Evolutionary conservation across 2,329 filamentous ascomycete species (phyloP).

Genomic region (Huntiella decipiens): DNA sequence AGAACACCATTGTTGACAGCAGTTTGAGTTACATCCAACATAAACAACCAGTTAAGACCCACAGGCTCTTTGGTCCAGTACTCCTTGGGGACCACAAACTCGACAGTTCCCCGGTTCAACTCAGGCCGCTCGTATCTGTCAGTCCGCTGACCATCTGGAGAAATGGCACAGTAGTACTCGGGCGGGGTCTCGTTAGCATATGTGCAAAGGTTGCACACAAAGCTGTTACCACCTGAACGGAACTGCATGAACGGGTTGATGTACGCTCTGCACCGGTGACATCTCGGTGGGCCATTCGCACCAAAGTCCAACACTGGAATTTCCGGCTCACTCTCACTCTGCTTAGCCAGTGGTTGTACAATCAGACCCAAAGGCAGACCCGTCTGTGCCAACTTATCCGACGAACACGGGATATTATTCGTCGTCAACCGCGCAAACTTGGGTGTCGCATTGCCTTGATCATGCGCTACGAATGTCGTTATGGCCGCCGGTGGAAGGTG

Average conservation of each 20-base stretch:
- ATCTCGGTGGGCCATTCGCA: constrained; percentile 73
- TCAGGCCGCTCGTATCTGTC: constrained; percentile 82
- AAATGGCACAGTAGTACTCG: constrained; percentile 87
- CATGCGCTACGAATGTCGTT: constrained; percentile 78
- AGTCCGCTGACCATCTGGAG: constrained; percentile 66
- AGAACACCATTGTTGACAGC: constrained; percentile 79
- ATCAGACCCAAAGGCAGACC: constrained; percentile 73
- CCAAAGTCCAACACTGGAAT: constrained; percentile 93
- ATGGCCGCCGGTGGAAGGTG: constrained; percentile 78
- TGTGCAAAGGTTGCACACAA: constrained; percentile 94
- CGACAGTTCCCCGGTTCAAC: constrained; percentile 76
- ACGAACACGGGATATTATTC: constrained; percentile 75
- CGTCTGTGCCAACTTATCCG: constrained; percentile 63
- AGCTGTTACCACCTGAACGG: constrained; percentile 80
- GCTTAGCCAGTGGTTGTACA: constrained; percentile 67
- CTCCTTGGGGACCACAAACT: constrained; percentile 93
- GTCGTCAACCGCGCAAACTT: constrained; percentile 82
- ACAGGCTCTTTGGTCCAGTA: constrained; percentile 95
- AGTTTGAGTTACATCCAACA: constrained; percentile 87
- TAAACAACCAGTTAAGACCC: constrained; percentile 69
- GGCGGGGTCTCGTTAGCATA: constrained; percentile 82
- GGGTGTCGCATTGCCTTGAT: constrained; percentile 91
- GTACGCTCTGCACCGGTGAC: constrained; percentile 81
- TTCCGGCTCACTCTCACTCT: constrained; percentile 67
- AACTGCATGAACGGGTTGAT: constrained; percentile 99